Conservation (phyloP, 495 filamentous ascomycete genomes). For the Penicillium nucicola region DNA sequence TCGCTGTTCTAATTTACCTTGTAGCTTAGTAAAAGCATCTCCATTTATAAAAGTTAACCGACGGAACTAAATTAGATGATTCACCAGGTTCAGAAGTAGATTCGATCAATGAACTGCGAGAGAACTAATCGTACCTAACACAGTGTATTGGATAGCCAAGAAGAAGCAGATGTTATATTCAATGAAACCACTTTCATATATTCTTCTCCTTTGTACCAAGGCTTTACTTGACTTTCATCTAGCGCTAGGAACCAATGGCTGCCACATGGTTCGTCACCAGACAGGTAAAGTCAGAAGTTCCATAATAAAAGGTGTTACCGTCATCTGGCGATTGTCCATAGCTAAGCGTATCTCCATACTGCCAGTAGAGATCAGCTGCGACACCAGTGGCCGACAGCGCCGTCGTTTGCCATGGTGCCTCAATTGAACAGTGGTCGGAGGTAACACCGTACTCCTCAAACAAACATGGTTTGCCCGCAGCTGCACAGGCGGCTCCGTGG, state of each 20-base stretch:
- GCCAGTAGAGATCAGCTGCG: constrained; percentile 63
- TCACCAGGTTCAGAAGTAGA: no score
- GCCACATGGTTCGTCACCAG: constrained; percentile 58
- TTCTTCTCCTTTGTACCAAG: no score
- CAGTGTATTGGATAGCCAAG: no score
- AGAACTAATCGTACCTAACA: no score
- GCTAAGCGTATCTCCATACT: constrained; percentile 56
- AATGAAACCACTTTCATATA: no score
- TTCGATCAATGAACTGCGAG: no score
- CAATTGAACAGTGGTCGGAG: constrained; percentile 38
- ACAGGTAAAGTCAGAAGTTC: constrained; percentile 49
- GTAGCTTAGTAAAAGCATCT: no score
- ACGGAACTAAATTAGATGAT: no score
- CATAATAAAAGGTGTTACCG: constrained; percentile 60
- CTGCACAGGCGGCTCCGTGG: constrained; percentile 54
- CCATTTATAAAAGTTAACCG: no score
- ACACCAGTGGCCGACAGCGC: constrained; percentile 48
- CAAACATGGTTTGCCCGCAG: constrained; percentile 62
- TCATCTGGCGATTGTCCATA: constrained; percentile 58
- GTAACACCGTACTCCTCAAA: constrained; percentile 66
- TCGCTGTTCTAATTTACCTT: no score
- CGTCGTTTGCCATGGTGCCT: constrained; percentile 58
- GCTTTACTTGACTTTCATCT: no score
- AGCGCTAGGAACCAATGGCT: constrained; percentile 28
- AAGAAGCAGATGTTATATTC: no score